Conservation (phyloP, 805 yeast species). For the Sugiyamaella valdiviana region DNA sequence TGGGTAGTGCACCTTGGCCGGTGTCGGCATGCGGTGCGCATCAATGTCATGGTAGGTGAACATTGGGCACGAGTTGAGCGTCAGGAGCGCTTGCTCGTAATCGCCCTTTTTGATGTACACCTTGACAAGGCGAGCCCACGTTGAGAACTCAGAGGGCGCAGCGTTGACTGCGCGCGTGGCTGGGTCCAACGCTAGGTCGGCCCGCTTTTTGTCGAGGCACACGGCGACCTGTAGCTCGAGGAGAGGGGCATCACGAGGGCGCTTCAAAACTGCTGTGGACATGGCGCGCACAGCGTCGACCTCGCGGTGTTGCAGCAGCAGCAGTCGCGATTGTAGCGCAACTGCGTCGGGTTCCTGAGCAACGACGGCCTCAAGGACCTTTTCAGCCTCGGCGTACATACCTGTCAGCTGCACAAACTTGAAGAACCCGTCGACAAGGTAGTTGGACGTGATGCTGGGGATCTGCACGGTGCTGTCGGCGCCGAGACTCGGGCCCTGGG, state of each 20-base stretch:
- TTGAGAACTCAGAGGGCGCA: conserved; percentile 68
- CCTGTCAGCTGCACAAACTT: conserved; percentile 61
- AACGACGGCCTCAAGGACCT: conserved; percentile 48
- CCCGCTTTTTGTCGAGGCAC: conserved; percentile 48
- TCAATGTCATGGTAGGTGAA: conserved; percentile 45
- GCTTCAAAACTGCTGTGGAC: conserved; percentile 35
- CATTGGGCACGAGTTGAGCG: conserved; percentile 74
- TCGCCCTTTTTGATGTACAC: conserved; percentile 53
- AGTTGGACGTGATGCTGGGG: conserved; percentile 58
- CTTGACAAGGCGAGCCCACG: conserved; percentile 63
- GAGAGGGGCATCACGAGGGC: conserved; percentile 53
- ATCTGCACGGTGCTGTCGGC: conserved; percentile 60
- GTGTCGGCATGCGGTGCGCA: conserved; percentile 38
- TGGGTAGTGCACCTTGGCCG: conserved; percentile 43
- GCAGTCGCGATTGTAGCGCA: conserved; percentile 39
- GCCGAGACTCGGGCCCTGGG: conserved; percentile 63
- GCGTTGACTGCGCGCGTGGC: conserved; percentile 57
- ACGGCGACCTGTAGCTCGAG: conserved; percentile 60
- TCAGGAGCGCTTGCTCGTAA: conserved; percentile 52
- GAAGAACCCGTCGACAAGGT: conserved; percentile 69
- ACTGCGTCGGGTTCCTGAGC: conserved; percentile 49
- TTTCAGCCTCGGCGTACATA: conserved; percentile 53
- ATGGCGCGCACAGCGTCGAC: conserved; percentile 42
- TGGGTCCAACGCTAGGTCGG: conserved; percentile 49
- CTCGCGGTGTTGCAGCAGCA: conserved; percentile 40